Conservation (phyloP, 2,329 filamentous ascomycete genomes). For the Fonsecaea pugnacius region DNA sequence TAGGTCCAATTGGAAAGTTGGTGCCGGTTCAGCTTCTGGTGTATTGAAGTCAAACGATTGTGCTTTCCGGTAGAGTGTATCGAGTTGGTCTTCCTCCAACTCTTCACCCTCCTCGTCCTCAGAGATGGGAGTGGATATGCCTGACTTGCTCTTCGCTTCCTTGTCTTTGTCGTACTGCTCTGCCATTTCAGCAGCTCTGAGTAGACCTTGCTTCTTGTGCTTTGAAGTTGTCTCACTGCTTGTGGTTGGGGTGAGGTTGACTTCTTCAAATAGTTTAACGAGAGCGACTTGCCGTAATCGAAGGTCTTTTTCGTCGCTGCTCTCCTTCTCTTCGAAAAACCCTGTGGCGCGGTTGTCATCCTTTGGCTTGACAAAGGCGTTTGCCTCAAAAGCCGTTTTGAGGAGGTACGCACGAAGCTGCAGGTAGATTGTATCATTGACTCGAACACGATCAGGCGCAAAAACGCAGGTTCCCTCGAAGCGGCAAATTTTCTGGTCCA, state of each 20-base stretch:
- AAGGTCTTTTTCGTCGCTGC: conserved; percentile 79
- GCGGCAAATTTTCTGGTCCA: conserved; percentile 85
- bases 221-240: conserved; percentile 75
- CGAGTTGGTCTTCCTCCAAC: conserved; percentile 92
- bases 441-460: conserved; percentile 79
- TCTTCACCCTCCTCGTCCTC: conserved; percentile 85
- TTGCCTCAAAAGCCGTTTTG: conserved; percentile 71
- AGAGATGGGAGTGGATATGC: conserved; percentile 61
- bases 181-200: conserved; percentile 84
- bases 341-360: conserved; percentile 72
- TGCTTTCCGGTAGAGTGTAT: conserved; percentile 90
- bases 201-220: conserved; percentile 79
- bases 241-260: conserved; percentile 76
- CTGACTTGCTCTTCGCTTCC: conserved; percentile 45
- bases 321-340: conserved; percentile 84
- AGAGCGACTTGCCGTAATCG: conserved; percentile 83
- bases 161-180: conserved; percentile 72
- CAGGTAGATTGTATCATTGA: conserved; percentile 92
- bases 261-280: conserved; percentile 85
- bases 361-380: conserved; percentile 64
- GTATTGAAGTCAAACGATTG: conserved; percentile 96
- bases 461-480: conserved; percentile 91
- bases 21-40: conserved; percentile 79
- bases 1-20: conserved; percentile 79
- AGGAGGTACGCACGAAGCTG: conserved; percentile 81